Base-by-base conservation (phyloP, 2,329 filamentous ascomycete species). In the Drechslera avenae region DNA sequence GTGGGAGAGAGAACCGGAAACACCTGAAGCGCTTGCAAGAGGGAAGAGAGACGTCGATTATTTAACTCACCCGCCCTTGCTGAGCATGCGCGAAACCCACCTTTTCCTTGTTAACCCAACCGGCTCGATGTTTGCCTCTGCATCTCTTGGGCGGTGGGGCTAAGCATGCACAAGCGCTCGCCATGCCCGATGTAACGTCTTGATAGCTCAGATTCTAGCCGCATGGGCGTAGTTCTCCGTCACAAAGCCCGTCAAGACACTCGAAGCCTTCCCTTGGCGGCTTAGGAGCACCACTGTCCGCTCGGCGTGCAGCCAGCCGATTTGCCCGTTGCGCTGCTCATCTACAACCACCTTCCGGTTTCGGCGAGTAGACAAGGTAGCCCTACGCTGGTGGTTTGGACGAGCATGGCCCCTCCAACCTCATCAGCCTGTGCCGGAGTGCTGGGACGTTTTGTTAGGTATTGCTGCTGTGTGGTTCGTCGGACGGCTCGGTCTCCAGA, bases 181-280 rank as follows among this genome's bases (percentile, higher is more conserved):
- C 59, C 39, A 59, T 34, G 53, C 32, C 56, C 64, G 62, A 69
- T 69, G 64, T 68, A 68, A 69, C 66, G 56, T 66, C 54, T 63
- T 65, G 61, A 64, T 65, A 60, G 52, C 26, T 42, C 37, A 28
- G 26, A 7, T 33, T 12, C 44, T 57, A 62, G 43, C 58, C 53
- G 14, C 3, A 58, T 53, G 2, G 13, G 43, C 16, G 21, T 42
- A 45, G 37, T 55, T 21, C 16, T 54, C 58, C 62, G 61, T 43
- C 19, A 37, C 57, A 52, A 65, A 64, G 62, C 58, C 47, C 53
- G 47, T 39, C 53, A 65, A 64, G 62, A 57, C 46, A 53, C 40
- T 39, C 53, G 43, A 64, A 63, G 61, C 61, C 47, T 67, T 62
- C 46, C 39, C 62, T 66, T 66, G 62, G 64, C 63, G 46, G 53